Conservation (phyloP, 768 basidiomycete genomes). For the Agrocybe praecox region DNA sequence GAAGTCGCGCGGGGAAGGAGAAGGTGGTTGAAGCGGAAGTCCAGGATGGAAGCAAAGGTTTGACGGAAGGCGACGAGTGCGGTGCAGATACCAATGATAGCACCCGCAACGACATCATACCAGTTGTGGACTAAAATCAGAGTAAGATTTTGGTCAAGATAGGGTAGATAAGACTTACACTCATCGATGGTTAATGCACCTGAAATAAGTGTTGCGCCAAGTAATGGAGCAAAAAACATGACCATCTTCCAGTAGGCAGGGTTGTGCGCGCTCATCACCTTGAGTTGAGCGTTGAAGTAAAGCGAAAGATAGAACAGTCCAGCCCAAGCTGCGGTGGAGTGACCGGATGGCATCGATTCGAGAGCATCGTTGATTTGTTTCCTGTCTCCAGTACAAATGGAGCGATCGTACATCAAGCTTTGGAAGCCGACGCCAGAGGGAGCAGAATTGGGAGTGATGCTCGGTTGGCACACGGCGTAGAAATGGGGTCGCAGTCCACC, state of each 20-base stretch:
- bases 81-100: constrained; percentile 46
- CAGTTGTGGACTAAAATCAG: constrained; percentile 47
- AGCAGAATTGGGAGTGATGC: constrained; percentile 27
- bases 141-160: background rate
- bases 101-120: constrained; percentile 60
- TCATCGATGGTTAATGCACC: constrained; percentile 60
- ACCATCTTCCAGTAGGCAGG: constrained; percentile 69
- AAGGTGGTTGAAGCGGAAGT: constrained; percentile 62
- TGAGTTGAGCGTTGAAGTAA: constrained; percentile 58
- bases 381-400: constrained; percentile 56
- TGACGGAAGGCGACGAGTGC: constrained; percentile 57
- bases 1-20: constrained; percentile 54
- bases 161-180: constrained; percentile 32
- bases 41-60: constrained; percentile 56
- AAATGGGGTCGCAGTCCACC: constrained; percentile 55
- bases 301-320: constrained; percentile 50
- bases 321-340: constrained; percentile 60
- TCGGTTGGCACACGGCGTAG: constrained; percentile 52
- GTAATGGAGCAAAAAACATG: constrained; percentile 55
- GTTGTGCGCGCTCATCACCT: constrained; percentile 60
- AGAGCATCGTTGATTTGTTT: constrained; percentile 58
- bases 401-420: constrained; percentile 51
- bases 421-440: constrained; percentile 48
- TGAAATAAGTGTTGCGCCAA: constrained; percentile 57
- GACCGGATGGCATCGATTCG: constrained; percentile 59